Evolutionary conservation across 2,329 filamentous ascomycete genomes (phyloP).

Genomic region (Berkeleyomyces rouxiae): DNA sequence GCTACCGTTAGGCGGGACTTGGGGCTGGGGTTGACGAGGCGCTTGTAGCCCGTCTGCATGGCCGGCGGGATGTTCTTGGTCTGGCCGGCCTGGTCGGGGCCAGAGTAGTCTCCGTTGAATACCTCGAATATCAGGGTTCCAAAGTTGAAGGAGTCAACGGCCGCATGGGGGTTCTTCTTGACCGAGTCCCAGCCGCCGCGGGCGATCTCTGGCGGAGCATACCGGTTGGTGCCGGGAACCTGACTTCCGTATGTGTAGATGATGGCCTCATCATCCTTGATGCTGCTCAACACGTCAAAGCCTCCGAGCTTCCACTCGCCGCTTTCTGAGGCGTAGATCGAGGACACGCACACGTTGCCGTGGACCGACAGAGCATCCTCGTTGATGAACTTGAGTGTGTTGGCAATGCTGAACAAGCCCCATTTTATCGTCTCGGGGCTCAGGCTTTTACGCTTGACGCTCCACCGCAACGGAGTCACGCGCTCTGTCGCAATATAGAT

Average conservation of each 20-base stretch:
- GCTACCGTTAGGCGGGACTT: constrained; percentile 72
- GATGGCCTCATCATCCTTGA: constrained; percentile 88
- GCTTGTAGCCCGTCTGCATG: constrained; percentile 86
- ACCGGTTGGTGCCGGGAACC: constrained; percentile 68
- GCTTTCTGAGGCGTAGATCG: constrained; percentile 85
- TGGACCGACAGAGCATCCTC: constrained; percentile 84
- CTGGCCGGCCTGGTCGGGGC: constrained; percentile 64
- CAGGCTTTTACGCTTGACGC: constrained; percentile 72
- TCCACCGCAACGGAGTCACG: constrained; percentile 73
- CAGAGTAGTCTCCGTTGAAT: constrained; percentile 71
- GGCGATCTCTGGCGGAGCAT: constrained; percentile 72
- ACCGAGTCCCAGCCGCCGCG: constrained; percentile 84
- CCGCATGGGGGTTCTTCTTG: constrained; percentile 63
- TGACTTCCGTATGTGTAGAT: constrained; percentile 87
- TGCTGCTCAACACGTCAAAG: constrained; percentile 81
- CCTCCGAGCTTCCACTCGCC: constrained; percentile 96
- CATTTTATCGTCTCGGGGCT: constrained; percentile 91
- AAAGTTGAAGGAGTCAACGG: constrained; percentile 75
- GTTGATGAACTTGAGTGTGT: constrained; percentile 92
- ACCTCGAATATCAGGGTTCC: constrained; percentile 75
- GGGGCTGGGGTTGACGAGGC: constrained; percentile 73
- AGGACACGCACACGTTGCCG: constrained; percentile 68
- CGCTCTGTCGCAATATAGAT: constrained; percentile 95
- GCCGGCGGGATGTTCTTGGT: constrained; percentile 70
- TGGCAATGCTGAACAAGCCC: constrained; percentile 76